Conservation (phyloP, 345 rosid genomes). For the Gossypium arboreum region DNA sequence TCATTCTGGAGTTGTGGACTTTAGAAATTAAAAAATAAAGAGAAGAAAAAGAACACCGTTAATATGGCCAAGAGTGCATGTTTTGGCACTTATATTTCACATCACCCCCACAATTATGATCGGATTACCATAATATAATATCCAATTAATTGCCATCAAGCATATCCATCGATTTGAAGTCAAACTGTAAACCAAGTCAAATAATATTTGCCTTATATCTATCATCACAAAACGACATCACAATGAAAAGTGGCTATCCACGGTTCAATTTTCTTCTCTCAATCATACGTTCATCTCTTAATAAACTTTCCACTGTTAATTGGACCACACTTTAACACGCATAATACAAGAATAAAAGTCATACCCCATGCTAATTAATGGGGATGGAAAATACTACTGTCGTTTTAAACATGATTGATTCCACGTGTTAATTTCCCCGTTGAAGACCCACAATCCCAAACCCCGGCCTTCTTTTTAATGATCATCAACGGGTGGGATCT, state of each 20-base stretch:
- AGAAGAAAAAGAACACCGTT: not conserved
- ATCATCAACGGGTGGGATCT: not conserved
- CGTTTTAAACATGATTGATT: constrained; percentile 8
- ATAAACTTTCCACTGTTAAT: not conserved
- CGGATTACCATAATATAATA: not conserved
- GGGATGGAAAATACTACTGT: not conserved
- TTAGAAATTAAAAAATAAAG: not conserved
- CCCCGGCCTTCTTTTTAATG: not conserved
- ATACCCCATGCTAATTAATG: not conserved
- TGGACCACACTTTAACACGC: not conserved
- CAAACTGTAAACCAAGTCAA: not conserved
- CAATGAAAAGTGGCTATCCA: constrained; percentile 1
- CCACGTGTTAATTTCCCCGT: constrained; percentile 4
- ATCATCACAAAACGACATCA: constrained; percentile 1
- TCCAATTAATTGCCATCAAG: no score
- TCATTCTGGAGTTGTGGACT: not conserved
- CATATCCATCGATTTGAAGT: not conserved
- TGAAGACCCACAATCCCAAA: not conserved
- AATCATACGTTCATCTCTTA: not conserved
- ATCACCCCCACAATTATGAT: not conserved
- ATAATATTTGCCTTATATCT: constrained; percentile 10
- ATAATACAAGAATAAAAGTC: not conserved
- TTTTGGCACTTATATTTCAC: constrained; percentile 4
- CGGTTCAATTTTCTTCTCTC: not conserved
- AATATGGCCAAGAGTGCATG: not conserved